Conservation (phyloP, 2,329 filamentous ascomycete species). For the Apiospora aurea region DNA sequence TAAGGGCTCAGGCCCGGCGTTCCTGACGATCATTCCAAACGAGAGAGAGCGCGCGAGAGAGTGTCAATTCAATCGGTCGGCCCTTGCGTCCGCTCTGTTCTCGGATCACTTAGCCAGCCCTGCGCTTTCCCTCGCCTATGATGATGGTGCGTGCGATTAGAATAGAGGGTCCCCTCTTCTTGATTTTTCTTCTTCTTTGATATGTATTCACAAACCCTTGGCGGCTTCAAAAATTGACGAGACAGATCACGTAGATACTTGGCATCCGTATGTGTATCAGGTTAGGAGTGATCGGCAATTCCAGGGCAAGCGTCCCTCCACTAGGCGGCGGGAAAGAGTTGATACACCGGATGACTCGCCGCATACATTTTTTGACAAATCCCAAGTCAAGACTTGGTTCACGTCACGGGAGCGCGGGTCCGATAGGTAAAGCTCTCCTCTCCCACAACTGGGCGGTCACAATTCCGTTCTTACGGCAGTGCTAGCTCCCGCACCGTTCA, state of each 20-base stretch:
- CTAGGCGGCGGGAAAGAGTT: not conserved
- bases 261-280: not conserved
- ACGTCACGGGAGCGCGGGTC: not conserved
- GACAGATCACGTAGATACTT: not conserved
- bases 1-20: not conserved
- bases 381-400: constrained; percentile 3
- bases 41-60: no score
- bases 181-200: not conserved
- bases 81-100: not conserved
- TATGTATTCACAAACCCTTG: not conserved
- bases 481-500: not conserved
- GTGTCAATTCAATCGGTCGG: constrained; percentile 19
- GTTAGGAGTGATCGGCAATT: not conserved
- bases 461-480: not conserved
- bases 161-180: not conserved
- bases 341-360: not conserved
- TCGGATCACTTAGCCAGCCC: not conserved
- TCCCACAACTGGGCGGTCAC: not conserved
- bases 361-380: not conserved
- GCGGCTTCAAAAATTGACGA: not conserved
- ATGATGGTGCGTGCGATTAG: not conserved
- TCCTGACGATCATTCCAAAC: not conserved
- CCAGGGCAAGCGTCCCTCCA: not conserved
- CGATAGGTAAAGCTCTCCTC: not conserved
- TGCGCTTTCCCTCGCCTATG: not conserved